Base-by-base conservation (phyloP, 306 rosid species). In the Lathyrus sativus region DNA sequence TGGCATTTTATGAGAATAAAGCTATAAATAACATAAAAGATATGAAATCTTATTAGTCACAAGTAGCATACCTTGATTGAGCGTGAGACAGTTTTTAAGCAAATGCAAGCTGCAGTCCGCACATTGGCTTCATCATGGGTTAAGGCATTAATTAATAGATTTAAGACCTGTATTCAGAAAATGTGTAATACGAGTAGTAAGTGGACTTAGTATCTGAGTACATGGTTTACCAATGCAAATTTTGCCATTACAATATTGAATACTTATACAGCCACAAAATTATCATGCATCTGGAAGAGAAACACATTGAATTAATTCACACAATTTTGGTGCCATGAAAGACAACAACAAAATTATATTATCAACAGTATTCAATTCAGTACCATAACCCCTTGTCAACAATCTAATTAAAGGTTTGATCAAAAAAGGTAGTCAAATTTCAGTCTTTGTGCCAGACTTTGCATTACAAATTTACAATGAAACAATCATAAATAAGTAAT, bases 21-120 rank as follows among this genome's bases (percentile, higher is more conserved):
- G 44, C 42, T 26, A 54, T 31, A 31, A 35, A 24, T 41, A 68
- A 13, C 37, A 75, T 43, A 59, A 68, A 62, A 58, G 48, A 77
- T 9, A 55, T n/a, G 45, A 65, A 76, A 73, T 67, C 44, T 28
- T 61, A 78, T 22, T 49, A 45, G 42, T 75, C 59, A 54, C 71
- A 56, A 38, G 72, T 55, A 38, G 54, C 89, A 79, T 41, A 93
- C 97, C 96, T 86, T 88, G 85, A 93, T 78, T 79, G 99, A 93
- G 75, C 96, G 95, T 48, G 97, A 90, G 67, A 81, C 87, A 73
- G 83, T 86, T 90, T 77, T 88, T 76, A 93, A 78, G 90, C 96
- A 93, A 81, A 85, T 81, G 87, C 99, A 93, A 74, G 97, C 99
- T 49, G 97, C 97, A 37, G 65, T 62, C 33, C 95, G 97, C 58